Evolutionary conservation across 1,284 basidiomycete species (phyloP), one percentile per base, ranked within the genome.

Genomic region (Mycena sp.): DNA sequence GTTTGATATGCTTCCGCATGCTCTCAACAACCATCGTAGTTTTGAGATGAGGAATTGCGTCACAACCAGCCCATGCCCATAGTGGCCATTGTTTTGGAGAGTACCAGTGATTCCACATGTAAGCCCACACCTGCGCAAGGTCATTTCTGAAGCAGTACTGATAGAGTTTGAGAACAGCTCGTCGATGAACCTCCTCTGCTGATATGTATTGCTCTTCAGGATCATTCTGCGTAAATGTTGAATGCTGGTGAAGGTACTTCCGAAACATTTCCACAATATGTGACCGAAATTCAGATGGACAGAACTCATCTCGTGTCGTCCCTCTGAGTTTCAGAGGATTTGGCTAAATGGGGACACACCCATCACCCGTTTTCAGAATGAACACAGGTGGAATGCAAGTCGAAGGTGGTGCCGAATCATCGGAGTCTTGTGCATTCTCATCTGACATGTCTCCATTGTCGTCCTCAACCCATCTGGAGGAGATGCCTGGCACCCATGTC

Each of bases 61-160:
- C 38, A n/a, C 41, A 14, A 5, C 44, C 9, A 12, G 53, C 32
- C 12, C 53, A 12, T 10, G 53, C 40, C 53, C 53, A 56, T 10
- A 56, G 40, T 16, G 9, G 6, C 53, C 53, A 56, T 40, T 56
- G 53, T 16, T 14, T 45, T 7, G 40, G 40, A 11, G 16, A 14
- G 40, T 56, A 46, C 53, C 53, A 56, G n/a, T 40, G 53, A 32
- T 56, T 56, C 53, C 53, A 56, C 43, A 56, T 10, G 29, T 56
- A 56, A 6, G 53, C 53, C 53, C 53, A 56, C 32, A 56, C 53
- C 23, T 56, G 53, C 37, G 53, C 6, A 7, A 56, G 29, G 21
- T 56, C 53, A 23, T 56, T 40, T 14, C 11, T 17, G 26, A 7
- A 44, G 45, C 45, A 48, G 23, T 14, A 30, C 25, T 30, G 11